Conservation (phyloP, 2,329 filamentous ascomycete species). For the Ascochyta viciae-villosae region DNA sequence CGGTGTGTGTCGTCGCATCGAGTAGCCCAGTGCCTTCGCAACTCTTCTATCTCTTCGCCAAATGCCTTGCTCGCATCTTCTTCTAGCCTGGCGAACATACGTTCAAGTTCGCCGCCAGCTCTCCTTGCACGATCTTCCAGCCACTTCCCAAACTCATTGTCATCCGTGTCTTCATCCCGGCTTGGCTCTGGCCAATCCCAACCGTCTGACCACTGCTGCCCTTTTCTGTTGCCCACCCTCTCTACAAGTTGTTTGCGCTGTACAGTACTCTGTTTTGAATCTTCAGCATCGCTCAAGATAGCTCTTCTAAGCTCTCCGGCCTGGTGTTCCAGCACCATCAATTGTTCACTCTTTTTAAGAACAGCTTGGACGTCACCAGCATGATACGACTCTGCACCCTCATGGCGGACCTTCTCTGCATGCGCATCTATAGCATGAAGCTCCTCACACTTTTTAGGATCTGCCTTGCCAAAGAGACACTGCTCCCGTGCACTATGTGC, state of each 20-base stretch:
- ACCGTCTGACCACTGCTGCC: constrained; percentile 44
- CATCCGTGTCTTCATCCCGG: constrained; percentile 25
- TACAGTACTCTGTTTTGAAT: not conserved
- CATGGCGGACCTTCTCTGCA: constrained; percentile 27
- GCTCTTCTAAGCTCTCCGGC: constrained; percentile 36
- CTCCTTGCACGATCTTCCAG: constrained; percentile 6
- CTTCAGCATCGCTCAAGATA: constrained; percentile 27
- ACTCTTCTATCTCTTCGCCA: constrained; percentile 11
- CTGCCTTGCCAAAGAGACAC: constrained; percentile 43
- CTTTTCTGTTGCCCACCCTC: constrained; percentile 39
- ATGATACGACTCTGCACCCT: constrained; percentile 36
- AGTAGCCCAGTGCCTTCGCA: constrained; percentile 12
- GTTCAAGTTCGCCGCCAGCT: constrained; percentile 13
- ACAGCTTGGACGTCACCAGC: constrained; percentile 37
- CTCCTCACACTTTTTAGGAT: constrained; percentile 35
- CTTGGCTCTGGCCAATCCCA: constrained; percentile 46
- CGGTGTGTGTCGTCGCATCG: constrained; percentile 1
- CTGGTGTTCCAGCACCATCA: constrained; percentile 34
- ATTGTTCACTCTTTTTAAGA: constrained; percentile 43
- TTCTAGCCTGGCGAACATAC: constrained; percentile 13
- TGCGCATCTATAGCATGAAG: constrained; percentile 33
- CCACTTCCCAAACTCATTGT: constrained; percentile 13
- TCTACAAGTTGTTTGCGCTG: constrained; percentile 34
- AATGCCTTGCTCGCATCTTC: constrained; percentile 14
- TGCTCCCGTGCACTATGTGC: constrained; percentile 39